A percentile compares a stretch with the other conserved stretches of the same genome.
phyloP scores from a whole-genome alignment of 2,329 filamentous ascomycete species.

The Coniochaeta hoffmannii region DNA sequence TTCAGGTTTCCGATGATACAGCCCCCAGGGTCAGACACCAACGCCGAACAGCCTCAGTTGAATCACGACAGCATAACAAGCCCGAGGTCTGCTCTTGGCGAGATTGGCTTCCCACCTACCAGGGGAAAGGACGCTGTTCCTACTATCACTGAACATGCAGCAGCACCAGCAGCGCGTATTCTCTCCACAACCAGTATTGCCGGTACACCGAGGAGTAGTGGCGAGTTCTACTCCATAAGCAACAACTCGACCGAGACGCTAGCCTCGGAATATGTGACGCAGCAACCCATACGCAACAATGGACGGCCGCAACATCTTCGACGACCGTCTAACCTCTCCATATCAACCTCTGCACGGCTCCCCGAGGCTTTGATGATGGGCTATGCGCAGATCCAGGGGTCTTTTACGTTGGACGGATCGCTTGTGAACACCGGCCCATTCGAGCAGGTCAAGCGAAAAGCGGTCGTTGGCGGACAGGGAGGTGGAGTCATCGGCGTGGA shows the following conservation, averaged over 20 bases:
- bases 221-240: constrained; percentile 90
- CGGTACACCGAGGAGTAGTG: constrained; percentile 81
- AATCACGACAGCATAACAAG: constrained; percentile 32
- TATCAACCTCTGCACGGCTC: constrained; percentile 34
- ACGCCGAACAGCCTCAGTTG: constrained; percentile 18
- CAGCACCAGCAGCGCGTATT: constrained; percentile 57
- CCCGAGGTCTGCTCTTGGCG: constrained; percentile 26
- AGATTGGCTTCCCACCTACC: constrained; percentile 26
- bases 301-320: constrained; percentile 37
- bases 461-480: constrained; percentile 78
- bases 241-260: constrained; percentile 93
- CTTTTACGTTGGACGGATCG: constrained; percentile 86
- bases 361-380: constrained; percentile 95
- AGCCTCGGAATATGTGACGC: constrained; percentile 75
- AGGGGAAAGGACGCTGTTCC: constrained; percentile 37
- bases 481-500: constrained; percentile 82
- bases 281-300: constrained; percentile 28
- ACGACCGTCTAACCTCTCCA: constrained; percentile 35
- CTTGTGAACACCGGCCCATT: constrained; percentile 84
- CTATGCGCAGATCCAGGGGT: constrained; percentile 88
- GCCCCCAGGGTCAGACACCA: constrained; percentile 27
- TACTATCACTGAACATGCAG: constrained; percentile 47
- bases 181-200: constrained; percentile 71
- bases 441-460: constrained; percentile 92
- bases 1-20: constrained; percentile 49